phyloP scores from a whole-genome alignment of 2,329 filamentous ascomycete genomes.

The Dactylonectria macrodidyma region DNA sequence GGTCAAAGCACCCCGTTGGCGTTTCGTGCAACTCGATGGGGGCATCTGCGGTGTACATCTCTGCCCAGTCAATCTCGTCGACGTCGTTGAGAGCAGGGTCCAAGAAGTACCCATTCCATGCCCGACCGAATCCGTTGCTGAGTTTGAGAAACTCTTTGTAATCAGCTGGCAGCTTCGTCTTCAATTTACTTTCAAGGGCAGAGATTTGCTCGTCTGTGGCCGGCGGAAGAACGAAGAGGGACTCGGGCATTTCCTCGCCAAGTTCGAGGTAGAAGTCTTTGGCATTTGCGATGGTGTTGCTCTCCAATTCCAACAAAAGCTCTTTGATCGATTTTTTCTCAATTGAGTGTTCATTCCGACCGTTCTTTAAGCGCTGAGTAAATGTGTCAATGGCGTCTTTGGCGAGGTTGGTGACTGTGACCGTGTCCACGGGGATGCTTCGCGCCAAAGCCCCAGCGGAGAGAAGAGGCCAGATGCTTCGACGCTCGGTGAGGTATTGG shows the following conservation, averaged over 20 bases:
- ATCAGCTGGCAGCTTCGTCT: conserved; percentile 22
- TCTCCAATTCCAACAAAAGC: conserved; percentile 27
- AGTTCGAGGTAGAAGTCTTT: conserved; percentile 6
- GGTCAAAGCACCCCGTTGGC: conserved; percentile 18
- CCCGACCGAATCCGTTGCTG: conserved; percentile 39
- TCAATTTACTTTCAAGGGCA: conserved; percentile 31
- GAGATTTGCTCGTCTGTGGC: conserved; percentile 37
- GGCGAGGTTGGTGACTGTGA: conserved; percentile 24
- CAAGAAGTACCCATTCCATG: conserved; percentile 39
- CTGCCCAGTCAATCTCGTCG: conserved; percentile 33
- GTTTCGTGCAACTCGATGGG: conserved; percentile 27
- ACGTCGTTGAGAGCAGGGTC: conserved; percentile 24
- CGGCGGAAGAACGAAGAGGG: conserved; percentile 33
- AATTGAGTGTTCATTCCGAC: conserved; percentile 10
- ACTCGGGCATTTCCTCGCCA: conserved; percentile 20
- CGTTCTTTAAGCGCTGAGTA: conserved; percentile 26
- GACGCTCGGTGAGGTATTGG: conserved; percentile 15
- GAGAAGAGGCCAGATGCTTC: conserved; percentile 31
- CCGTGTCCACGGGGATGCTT: conserved; percentile 26
- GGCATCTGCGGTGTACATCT: not conserved
- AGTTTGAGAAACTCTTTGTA: conserved; percentile 41
- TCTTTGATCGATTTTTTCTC: conserved; percentile 32
- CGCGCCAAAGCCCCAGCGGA: conserved; percentile 28
- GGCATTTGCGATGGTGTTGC: conserved; percentile 28
- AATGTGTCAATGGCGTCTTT: conserved; percentile 28